Base-by-base conservation (phyloP, 768 basidiomycete species). In the Amanita rubescens region DNA sequence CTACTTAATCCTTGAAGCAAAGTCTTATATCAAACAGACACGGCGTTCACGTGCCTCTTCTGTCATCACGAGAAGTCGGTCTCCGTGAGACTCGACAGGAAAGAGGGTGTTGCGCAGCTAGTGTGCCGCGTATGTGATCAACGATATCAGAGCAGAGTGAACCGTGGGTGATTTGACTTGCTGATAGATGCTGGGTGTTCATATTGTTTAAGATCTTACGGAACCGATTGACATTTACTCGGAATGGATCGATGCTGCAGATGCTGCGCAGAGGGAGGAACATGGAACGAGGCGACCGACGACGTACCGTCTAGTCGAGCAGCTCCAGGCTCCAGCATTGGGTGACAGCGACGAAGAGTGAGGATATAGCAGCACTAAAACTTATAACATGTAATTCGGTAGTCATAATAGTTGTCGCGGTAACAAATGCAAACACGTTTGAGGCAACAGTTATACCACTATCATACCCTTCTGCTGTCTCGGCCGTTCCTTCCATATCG, bases 21-120 rank as follows among this genome's bases (percentile, higher is more conserved):
- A 32, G 48, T 20, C 37, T 42, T 41, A 39, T 41, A 39, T 50
- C 15, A 24, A 51, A 25, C 66, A 93, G 90, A 92, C 61, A 87
- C 85, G 9, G 77, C 82, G 33, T 93, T 93, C 66, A 89, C 88
- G 24, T 93, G 90, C 67, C 71, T 93, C 12, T 93, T 90, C 69
- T 93, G 90, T 65, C 84, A 93, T 70, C 90, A 93, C 66, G 88
- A 93, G 66, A 89, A 87, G 65, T 89, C 90, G 19, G 89, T 93
- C 46, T 87, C 84, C 12, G 88, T 93, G 33, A 77, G 88, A 62
- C 71, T 93, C 51, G 90, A 93, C 69, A 77, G 87, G 64, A 93
- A 92, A 67, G 90, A 91, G 63, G 86, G 87, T 2, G 69, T 92
- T 9, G 90, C 85, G 9, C 80, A 87, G 62, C 74, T 93, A 33